Percentiles rank a stretch among this genome's conserved stretches.
Evolutionary conservation across 1,139 yeast genomes (phyloP).

Genomic region (Magnusiomyces tetraspermus): DNA sequence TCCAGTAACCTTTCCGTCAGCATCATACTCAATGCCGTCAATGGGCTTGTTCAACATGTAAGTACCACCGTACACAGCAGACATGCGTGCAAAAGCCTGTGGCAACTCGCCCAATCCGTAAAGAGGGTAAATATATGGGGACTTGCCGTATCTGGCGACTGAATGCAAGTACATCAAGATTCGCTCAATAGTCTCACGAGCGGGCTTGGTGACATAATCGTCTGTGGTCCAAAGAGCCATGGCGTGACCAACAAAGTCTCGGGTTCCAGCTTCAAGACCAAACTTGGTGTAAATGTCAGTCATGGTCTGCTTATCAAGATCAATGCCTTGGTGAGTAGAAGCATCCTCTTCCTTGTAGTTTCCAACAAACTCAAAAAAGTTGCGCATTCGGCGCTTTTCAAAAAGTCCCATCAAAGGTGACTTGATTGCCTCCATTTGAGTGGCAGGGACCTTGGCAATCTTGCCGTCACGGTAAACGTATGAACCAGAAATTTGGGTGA

Average conservation of each 20-base stretch:
- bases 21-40: constrained; percentile 72
- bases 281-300: constrained; percentile 81
- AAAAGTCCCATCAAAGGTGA: constrained; percentile 93
- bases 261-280: constrained; percentile 87
- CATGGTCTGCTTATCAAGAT: constrained; percentile 84
- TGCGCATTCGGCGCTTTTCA: constrained; percentile 92
- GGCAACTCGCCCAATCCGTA: constrained; percentile 97
- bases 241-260: constrained; percentile 95
- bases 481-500: constrained; percentile 90
- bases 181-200: constrained; percentile 85
- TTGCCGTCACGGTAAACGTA: constrained; percentile 87
- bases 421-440: constrained; percentile 80
- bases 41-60: constrained; percentile 96
- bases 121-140: constrained; percentile 91
- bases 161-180: constrained; percentile 78
- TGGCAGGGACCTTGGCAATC: constrained; percentile 92
- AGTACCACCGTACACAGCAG: constrained; percentile 97
- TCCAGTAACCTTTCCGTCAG: constrained; percentile 67
- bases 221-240: constrained; percentile 97
- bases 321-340: constrained; percentile 73
- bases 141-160: constrained; percentile 90
- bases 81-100: constrained; percentile 93
- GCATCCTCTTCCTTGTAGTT: constrained; percentile 69
- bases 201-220: constrained; percentile 79
- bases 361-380: constrained; percentile 80